A percentile compares a stretch with the other conserved stretches of the same genome.
Conservation (phyloP, 805 yeast species). For the Lipomyces oligophaga region DNA sequence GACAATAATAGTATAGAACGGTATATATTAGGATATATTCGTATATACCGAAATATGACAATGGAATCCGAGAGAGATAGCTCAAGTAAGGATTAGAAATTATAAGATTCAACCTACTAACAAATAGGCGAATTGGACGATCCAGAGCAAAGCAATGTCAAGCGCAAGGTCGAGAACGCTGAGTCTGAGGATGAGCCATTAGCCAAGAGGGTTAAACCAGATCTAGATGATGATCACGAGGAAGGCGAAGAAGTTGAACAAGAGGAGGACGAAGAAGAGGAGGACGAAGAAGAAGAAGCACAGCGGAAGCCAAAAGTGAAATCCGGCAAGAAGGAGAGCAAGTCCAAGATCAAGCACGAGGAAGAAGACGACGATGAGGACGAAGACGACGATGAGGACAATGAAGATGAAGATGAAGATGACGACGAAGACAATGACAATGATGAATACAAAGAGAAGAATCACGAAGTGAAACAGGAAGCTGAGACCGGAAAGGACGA, state of each 20-base stretch:
- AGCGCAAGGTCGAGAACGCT: constrained; percentile 34
- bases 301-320: neutral
- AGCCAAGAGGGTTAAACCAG: constrained; percentile 34
- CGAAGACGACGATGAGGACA: constrained; percentile 31
- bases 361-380: constrained; percentile 29
- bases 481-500: constrained; percentile 6
- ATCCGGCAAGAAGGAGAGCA: constrained; percentile 4
- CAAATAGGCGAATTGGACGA: constrained; percentile 1
- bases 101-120: neutral
- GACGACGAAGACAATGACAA: constrained; percentile 19
- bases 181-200: constrained; percentile 35
- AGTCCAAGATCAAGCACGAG: constrained; percentile 35
- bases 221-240: constrained; percentile 28
- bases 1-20: too few relatives aligned
- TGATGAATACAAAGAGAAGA: neutral
- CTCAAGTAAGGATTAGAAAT: neutral
- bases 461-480: neutral
- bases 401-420: constrained; percentile 28
- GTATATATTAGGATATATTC: too few relatives aligned
- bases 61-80: constrained; percentile 5
- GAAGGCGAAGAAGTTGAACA: constrained; percentile 38
- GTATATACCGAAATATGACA: too few relatives aligned
- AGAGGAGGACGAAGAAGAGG: constrained; percentile 29
- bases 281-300: constrained; percentile 25
- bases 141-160: neutral